Conservation (phyloP, 345 rosid species). For the Leavenworthia alabamica region DNA sequence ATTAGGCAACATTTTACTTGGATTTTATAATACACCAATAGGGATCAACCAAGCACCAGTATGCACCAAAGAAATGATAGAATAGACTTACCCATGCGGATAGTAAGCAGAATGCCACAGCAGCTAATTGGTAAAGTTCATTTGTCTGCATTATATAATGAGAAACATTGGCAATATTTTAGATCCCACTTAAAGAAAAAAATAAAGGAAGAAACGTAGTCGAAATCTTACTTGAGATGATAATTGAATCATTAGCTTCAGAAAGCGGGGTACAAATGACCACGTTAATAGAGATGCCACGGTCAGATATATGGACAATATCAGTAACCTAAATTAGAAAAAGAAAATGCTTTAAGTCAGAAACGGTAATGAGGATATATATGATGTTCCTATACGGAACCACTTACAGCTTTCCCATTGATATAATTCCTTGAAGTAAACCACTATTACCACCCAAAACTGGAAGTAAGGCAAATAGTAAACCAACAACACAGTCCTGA, state of each 20-base stretch:
- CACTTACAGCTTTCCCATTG: conserved; percentile 95
- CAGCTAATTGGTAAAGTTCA: conserved; percentile 98
- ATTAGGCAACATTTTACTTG: background rate
- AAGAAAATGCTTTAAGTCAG: background rate
- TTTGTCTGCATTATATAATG: conserved; percentile 58
- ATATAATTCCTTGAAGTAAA: conserved; percentile 65
- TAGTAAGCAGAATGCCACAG: conserved; percentile 94
- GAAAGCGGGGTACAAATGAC: conserved; percentile 94
- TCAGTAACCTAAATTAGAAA: conserved; percentile 54
- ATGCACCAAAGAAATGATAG: background rate
- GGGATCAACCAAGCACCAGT: background rate
- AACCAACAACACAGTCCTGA: conserved; percentile 96
- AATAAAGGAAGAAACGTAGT: background rate
- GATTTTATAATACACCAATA: background rate
- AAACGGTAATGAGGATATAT: background rate
- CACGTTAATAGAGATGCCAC: conserved; percentile 78
- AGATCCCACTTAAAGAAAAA: background rate
- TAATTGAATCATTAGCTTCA: conserved; percentile 88
- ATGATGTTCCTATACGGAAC: background rate
- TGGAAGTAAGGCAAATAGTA: conserved; percentile 90
- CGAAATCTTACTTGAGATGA: conserved; percentile 88
- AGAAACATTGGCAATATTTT: conserved; percentile 12
- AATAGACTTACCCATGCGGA: conserved; percentile 91
- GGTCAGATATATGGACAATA: conserved; percentile 67
- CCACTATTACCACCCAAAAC: conserved; percentile 97